Evolutionary conservation across 2,329 filamentous ascomycete species (phyloP).

Genomic region (Blastomyces gilchristii): DNA sequence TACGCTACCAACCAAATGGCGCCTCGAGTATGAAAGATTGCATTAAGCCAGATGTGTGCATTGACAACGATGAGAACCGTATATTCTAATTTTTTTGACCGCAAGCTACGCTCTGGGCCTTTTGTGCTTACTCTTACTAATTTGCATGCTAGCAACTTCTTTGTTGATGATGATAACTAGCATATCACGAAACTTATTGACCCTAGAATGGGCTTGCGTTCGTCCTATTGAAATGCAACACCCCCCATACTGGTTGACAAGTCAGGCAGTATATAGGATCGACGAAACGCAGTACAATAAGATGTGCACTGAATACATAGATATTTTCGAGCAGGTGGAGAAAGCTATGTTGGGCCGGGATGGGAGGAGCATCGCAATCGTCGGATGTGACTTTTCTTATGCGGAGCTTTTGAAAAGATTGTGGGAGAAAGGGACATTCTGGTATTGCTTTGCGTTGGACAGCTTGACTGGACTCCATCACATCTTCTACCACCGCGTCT

Average conservation of each 20-base stretch:
- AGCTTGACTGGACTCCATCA: constrained; percentile 11
- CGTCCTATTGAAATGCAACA: constrained; percentile 23
- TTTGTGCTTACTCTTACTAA: constrained; percentile 30
- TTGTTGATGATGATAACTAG: constrained; percentile 28
- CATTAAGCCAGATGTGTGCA: constrained; percentile 11
- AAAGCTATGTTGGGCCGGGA: constrained; percentile 1
- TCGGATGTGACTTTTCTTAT: background rate
- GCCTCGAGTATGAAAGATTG: constrained; percentile 11
- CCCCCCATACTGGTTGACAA: constrained; percentile 25
- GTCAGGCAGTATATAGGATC: constrained; percentile 12
- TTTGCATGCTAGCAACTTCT: constrained; percentile 20
- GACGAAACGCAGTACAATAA: constrained; percentile 13
- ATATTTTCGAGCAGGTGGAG: constrained; percentile 17
- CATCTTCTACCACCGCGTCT: constrained; percentile 14
- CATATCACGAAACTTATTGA: constrained; percentile 27
- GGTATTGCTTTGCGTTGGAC: constrained; percentile 14
- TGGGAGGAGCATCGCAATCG: background rate
- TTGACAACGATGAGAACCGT: constrained; percentile 20
- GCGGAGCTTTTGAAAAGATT: constrained; percentile 12
- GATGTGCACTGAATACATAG: constrained; percentile 15
- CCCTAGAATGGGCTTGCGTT: constrained; percentile 26
- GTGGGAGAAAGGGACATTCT: constrained; percentile 14
- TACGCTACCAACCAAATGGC: constrained; percentile 21
- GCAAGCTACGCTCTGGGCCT: constrained; percentile 24
- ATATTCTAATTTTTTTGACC: constrained; percentile 19